Conservation (phyloP, 805 yeast genomes). For the Yamadazyma endophytica region DNA sequence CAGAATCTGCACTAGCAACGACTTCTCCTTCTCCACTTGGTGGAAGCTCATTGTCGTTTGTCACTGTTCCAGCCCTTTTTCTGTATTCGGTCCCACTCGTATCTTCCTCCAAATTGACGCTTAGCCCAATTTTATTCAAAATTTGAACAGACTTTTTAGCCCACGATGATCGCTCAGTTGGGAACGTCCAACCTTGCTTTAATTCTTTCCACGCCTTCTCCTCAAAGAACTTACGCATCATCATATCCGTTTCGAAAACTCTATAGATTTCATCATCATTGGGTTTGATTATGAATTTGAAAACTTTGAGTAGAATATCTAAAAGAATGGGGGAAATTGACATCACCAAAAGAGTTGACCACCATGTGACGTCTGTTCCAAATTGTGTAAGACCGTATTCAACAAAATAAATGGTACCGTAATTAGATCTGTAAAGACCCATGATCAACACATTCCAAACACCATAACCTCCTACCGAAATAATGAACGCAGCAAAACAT, state of each 20-base stretch:
- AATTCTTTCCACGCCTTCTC: slow-evolving; percentile 67
- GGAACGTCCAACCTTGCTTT: slow-evolving; percentile 75
- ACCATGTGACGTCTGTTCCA: slow-evolving; percentile 80
- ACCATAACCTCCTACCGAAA: slow-evolving; percentile 82
- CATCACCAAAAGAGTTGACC: slow-evolving; percentile 70
- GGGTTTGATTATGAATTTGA: slow-evolving; percentile 54
- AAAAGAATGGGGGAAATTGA: slow-evolving; percentile 55
- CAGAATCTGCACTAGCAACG: slow-evolving; percentile 23
- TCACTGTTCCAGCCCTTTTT: slow-evolving; percentile 46
- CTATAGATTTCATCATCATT: slow-evolving; percentile 79
- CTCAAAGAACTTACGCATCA: slow-evolving; percentile 68
- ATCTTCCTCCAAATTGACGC: slow-evolving; percentile 6
- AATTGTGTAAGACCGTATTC: slow-evolving; percentile 65
- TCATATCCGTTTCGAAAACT: slow-evolving; percentile 65
- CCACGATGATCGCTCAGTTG: slow-evolving; percentile 38
- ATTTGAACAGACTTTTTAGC: slow-evolving; percentile 1
- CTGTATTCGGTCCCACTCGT: slow-evolving; percentile 36
- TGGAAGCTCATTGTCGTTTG: slow-evolving; percentile 45
- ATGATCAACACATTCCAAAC: slow-evolving; percentile 80
- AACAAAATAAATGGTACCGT: slow-evolving; percentile 64
- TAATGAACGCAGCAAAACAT: slow-evolving; percentile 57
- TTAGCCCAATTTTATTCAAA: slow-evolving; percentile 1
- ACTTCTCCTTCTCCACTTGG: slow-evolving; percentile 41
- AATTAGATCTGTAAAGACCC: slow-evolving; percentile 53
- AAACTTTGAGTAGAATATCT: slow-evolving; percentile 61